Evolutionary conservation across 768 basidiomycete species (phyloP), one percentile per base, ranked within the genome.

Genomic region (Collybia nuda): DNA sequence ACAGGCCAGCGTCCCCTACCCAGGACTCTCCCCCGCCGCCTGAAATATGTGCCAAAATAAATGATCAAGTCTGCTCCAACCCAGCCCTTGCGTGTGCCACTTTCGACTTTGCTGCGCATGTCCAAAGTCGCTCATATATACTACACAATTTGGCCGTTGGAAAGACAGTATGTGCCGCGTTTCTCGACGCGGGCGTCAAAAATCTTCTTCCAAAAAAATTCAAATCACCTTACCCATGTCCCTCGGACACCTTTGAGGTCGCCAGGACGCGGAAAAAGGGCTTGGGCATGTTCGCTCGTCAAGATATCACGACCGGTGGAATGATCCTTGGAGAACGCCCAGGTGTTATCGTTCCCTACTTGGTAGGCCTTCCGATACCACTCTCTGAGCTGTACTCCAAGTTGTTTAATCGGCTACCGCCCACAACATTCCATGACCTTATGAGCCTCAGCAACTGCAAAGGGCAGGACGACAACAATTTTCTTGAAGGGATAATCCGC

Each of bases 321-420:
- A 47, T 74, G 15, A 68, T 77, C 38, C 45, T 69, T 11, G 53
- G 60, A 22, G 74, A 77, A 48, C 73, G 74, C 40, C 77, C 77
- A 19, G 66, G 64, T 7, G 55, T 76, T 36, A 67, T 77, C 37
- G 65, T 68, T 18, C 75, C 76, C 2, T 67, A 65, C 51, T 51
- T 68, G 40, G 62, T 54, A 53, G 61, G 28, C 55, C 64, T 47
- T 48, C 64, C 56, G 7, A 50, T 55, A 23, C 59, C 70, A 9
- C 44, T 61, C n/a, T 58, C 64, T 9, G 60, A 68, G 3, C 12
- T 68, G 2, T 76, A 70, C 44, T 63, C 68, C 18, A 60, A 58
- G 22, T 55, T 74, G 5, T 68, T 66, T 3, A 49, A 49, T 21
- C 56, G 57, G 0, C 60, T 75, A 5, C 63, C 67, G 0, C 57